phyloP scores from a whole-genome alignment of 2,329 filamentous ascomycete species.

The Pestalotiopsis sp. region DNA sequence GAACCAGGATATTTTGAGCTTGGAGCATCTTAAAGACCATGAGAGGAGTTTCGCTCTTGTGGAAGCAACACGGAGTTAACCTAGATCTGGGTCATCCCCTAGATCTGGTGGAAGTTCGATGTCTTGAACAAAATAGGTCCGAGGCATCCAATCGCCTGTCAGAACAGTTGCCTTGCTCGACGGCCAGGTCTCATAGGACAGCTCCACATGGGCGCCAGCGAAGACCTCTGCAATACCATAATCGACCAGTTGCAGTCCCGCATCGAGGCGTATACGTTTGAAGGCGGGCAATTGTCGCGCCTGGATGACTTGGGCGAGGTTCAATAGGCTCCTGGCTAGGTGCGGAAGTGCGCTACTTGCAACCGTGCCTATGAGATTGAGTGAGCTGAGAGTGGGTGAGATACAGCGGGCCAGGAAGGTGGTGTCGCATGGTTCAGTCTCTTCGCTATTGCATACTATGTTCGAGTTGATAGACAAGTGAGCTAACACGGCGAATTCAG shows the following conservation, averaged over 20 bases:
- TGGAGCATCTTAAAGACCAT: too few relatives aligned
- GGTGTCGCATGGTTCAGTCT: background rate
- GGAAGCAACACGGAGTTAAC: background rate
- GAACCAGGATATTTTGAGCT: too few relatives aligned
- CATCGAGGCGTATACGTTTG: background rate
- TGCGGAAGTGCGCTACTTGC: background rate
- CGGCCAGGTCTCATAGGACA: background rate
- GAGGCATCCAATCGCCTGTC: background rate
- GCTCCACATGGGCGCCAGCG: background rate
- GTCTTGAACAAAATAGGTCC: background rate
- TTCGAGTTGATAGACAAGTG: background rate
- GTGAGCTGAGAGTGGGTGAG: background rate
- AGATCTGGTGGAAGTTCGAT: background rate
- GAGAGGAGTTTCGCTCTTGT: too few relatives aligned
- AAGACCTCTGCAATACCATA: background rate
- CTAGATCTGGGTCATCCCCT: background rate
- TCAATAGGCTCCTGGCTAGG: background rate
- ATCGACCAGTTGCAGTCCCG: background rate
- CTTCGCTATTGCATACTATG: background rate
- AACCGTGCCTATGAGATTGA: background rate
- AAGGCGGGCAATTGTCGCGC: background rate
- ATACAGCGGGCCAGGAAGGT: background rate
- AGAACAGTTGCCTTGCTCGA: background rate
- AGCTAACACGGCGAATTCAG: background rate
- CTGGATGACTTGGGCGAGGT: background rate